phyloP scores from a whole-genome alignment of 78 protist species.

The Creolimax fragrantissima region DNA sequence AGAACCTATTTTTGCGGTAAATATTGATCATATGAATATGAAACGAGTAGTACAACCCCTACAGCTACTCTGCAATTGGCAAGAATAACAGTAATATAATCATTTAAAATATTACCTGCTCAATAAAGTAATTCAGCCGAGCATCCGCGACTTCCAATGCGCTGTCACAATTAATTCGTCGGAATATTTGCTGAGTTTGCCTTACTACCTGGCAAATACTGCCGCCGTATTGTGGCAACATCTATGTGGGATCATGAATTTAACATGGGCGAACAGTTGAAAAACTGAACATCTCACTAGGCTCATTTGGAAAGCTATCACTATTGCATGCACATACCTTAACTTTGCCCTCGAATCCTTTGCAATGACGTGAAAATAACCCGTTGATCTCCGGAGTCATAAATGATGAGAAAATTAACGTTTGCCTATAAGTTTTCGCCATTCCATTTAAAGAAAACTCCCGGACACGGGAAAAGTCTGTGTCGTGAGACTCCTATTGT shows the following conservation, averaged over 20 bases:
- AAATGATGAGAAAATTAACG: conserved; percentile 32
- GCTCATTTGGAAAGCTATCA: no score
- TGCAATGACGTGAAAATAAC: conserved; percentile 37
- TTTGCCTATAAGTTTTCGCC: conserved; percentile 58
- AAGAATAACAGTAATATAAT: no score
- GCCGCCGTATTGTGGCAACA: conserved; percentile 15
- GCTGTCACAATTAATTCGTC: background rate
- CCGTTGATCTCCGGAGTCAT: conserved; percentile 49
- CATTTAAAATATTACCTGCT: background rate
- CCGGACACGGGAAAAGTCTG: background rate
- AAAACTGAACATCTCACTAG: no score
- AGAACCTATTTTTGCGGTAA: background rate
- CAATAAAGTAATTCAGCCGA: background rate
- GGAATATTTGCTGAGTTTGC: background rate
- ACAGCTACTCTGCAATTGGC: no score
- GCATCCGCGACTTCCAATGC: background rate
- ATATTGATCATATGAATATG: no score
- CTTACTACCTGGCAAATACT: background rate
- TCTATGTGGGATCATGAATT: no score
- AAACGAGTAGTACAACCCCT: no score
- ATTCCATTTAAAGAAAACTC: conserved; percentile 6
- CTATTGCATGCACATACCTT: no score
- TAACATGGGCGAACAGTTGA: no score
- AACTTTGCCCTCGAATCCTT: conserved; percentile 1
- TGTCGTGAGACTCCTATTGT: background rate